phyloP scores from a whole-genome alignment of 257 asterid genomes.

The Solanum chmielewskii region DNA sequence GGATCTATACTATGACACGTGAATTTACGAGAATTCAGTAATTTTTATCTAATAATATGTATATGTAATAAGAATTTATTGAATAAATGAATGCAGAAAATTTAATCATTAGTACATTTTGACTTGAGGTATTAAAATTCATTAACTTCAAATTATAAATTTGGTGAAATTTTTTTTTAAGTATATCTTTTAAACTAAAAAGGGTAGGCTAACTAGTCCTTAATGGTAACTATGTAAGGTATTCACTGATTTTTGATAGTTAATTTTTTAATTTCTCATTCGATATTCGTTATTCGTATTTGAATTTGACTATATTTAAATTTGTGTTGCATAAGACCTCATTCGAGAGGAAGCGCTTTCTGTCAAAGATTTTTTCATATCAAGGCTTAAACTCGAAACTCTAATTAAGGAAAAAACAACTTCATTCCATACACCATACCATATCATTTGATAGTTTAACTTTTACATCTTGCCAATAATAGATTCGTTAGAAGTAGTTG shows the following conservation, averaged over 20 bases:
- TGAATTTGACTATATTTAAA: too few species aligned
- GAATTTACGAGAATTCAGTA: background rate
- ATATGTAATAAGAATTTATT: background rate
- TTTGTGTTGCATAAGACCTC: background rate
- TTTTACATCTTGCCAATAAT: background rate
- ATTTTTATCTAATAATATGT: background rate
- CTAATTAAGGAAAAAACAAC: too few species aligned
- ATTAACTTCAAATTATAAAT: background rate
- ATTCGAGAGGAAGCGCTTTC: background rate
- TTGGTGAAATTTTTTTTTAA: too few species aligned
- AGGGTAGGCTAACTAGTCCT: background rate
- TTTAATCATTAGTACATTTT: background rate
- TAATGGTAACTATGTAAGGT: background rate
- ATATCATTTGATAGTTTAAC: background rate
- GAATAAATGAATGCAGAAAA: background rate
- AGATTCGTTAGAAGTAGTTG: background rate
- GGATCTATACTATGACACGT: background rate
- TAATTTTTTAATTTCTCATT: too few species aligned
- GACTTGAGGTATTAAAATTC: background rate
- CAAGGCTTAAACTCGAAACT: too few species aligned
- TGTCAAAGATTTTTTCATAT: background rate
- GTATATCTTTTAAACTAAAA: background rate
- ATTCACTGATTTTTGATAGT: background rate
- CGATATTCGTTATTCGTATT: too few species aligned
- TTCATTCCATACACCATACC: background rate